phyloP scores from a whole-genome alignment of 331 rosid species.

The Quercus tomentella region DNA sequence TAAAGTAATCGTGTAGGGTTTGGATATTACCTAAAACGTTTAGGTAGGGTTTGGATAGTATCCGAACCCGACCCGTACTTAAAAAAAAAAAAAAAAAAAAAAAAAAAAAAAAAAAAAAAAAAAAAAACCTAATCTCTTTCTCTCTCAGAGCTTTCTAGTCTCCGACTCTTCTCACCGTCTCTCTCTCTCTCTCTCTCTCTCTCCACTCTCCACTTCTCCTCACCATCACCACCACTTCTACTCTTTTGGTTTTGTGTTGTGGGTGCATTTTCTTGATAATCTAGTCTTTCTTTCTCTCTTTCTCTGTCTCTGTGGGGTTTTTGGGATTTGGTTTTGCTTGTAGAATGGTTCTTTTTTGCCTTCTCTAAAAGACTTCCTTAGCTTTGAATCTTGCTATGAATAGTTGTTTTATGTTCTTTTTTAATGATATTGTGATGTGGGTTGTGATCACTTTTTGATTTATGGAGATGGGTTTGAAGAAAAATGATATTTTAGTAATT shows the following conservation, averaged over 20 bases:
- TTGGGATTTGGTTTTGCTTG: not conserved
- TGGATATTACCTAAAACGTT: too few relatives aligned
- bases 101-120: too few relatives aligned
- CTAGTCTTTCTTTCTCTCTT: not conserved
- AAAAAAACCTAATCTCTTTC: too few relatives aligned
- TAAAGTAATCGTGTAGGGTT: too few relatives aligned
- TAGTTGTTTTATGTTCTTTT: not conserved
- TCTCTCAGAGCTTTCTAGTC: too few relatives aligned
- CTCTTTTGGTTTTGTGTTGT: not conserved
- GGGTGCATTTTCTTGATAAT: constrained; percentile 5
- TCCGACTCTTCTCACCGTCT: too few relatives aligned
- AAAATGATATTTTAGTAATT: not conserved
- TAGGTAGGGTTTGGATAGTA: too few relatives aligned
- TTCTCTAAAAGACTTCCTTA: not conserved
- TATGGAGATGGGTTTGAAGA: not conserved
- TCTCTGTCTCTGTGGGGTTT: too few relatives aligned
- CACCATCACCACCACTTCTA: not conserved
- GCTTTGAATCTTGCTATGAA: not conserved
- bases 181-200: too few relatives aligned
- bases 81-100: too few relatives aligned
- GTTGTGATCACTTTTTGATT: not conserved
- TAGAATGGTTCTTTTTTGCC: not conserved
- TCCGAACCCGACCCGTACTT: too few relatives aligned
- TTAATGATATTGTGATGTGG: not conserved
- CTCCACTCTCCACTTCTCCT: too few relatives aligned